Evolutionary conservation across 2,329 filamentous ascomycete genomes (phyloP).

Genomic region (Pestalotiopsis sp.): DNA sequence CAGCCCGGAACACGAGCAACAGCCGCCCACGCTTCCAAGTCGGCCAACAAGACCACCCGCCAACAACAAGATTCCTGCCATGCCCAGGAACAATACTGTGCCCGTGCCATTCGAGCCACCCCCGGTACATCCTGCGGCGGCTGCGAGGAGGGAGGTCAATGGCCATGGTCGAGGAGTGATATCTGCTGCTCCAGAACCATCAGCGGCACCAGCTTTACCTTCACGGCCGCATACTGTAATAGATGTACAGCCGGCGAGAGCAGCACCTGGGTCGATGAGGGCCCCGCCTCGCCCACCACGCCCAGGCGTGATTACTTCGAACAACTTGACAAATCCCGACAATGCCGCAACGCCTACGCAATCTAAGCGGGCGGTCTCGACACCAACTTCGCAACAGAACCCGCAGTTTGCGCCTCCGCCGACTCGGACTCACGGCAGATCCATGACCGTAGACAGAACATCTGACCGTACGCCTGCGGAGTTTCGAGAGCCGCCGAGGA

Average conservation of each 20-base stretch:
- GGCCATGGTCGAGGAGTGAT: conserved; percentile 41
- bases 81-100: conserved; percentile 34
- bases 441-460: conserved; percentile 52
- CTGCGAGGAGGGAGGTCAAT: conserved; percentile 47
- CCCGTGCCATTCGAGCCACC: conserved; percentile 52
- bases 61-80: conserved; percentile 19
- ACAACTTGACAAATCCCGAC: conserved; percentile 18
- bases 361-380: conserved; percentile 20
- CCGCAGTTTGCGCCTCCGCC: conserved; percentile 44
- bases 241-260: conserved; percentile 32
- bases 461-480: conserved; percentile 41
- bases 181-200: conserved; percentile 44
- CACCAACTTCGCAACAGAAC: conserved; percentile 48
- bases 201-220: conserved; percentile 53
- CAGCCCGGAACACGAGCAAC: conserved; percentile 59
- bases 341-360: conserved; percentile 38
- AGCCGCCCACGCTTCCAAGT: conserved; percentile 52
- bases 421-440: conserved; percentile 46
- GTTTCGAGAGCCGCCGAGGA: conserved; percentile 35
- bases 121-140: conserved; percentile 53
- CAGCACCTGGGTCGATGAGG: conserved; percentile 31
- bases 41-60: conserved; percentile 45
- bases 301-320: conserved; percentile 28
- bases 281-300: conserved; percentile 50
- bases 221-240: conserved; percentile 45